Conservation (phyloP, 306 rosid genomes). For the Ceratonia siliqua region DNA sequence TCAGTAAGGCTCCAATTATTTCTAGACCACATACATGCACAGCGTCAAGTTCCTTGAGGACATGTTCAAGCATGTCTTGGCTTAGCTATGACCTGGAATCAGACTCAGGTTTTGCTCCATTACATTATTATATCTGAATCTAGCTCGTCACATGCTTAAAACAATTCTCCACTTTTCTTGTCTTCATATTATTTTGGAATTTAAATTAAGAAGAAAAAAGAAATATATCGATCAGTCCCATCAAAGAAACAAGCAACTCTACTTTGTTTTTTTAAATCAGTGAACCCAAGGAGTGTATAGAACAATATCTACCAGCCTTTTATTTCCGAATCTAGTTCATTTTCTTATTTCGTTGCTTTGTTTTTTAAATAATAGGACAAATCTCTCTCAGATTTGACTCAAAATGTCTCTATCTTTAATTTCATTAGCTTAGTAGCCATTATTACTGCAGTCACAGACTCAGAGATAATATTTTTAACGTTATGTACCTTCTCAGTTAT, state of each 20-base stretch:
- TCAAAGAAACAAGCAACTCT: background rate
- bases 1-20: background rate
- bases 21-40: background rate
- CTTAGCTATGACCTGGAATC: slow-evolving; percentile 7
- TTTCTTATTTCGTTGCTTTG: no score
- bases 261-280: background rate
- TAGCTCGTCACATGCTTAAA: background rate
- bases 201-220: background rate
- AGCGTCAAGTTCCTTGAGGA: background rate
- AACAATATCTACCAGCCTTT: background rate
- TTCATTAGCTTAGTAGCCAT: no score
- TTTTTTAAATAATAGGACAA: no score
- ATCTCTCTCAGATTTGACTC: no score
- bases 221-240: background rate
- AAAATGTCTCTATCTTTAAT: no score
- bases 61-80: slow-evolving; percentile 14
- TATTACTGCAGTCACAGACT: no score
- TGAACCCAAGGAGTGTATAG: background rate
- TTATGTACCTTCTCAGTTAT: no score
- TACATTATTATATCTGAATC: no score
- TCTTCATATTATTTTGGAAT: background rate
- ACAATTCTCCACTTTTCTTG: background rate
- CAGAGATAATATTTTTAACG: no score
- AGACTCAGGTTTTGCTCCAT: background rate
- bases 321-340: background rate